Evolutionary conservation across 1,284 basidiomycete genomes (phyloP), one percentile per base, ranked within the genome.

Genomic region (Austroboletus niveus): DNA sequence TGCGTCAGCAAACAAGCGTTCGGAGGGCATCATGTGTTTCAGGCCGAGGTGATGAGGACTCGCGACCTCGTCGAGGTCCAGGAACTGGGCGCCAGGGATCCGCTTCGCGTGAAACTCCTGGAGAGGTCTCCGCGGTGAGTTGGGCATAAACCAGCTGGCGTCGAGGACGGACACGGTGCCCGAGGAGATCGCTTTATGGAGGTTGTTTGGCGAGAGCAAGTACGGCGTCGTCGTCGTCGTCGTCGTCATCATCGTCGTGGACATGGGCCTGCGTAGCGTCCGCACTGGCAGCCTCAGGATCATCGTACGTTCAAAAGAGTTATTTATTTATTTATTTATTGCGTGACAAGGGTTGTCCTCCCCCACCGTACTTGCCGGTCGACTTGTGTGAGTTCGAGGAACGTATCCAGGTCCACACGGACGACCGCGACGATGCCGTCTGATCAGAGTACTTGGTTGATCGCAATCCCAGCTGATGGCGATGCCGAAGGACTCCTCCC

Each of bases 1-100:
- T 9, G 91, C 87, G 51, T 81, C 73, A 15, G 87, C 85, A 69
- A 98, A 98, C n/a, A 75, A 71, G 39, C 80, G 75, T 30, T 74
- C 75, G 17, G 76, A 72, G 5, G 96, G 96, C 80, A 98, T 87
- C 94, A 98, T 98, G 72, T 98, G 95, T 61, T 89, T 89, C 17
- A 98, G 75, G 12, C 87, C 88, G 5, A 94, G 76, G 62, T 84
- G 75, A 64, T 87, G 79, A 9, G 79, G 65, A 53, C 79, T 82
- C 2, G 88, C 84, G 22, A 91, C 86, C 45, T 83, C 77, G 69
- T 96, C 95, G 35, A 98, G 77, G 68, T 97, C 88, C 61, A 95
- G 80, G 63, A 88, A 92, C 30, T 78, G 81, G 0, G 94, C 85
- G 7, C 79, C 76, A 6, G 88, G 89, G 34, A 98, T 81, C 36